Conservation (phyloP, 2,329 filamentous ascomycete species). For the Fusarium nodosum region DNA sequence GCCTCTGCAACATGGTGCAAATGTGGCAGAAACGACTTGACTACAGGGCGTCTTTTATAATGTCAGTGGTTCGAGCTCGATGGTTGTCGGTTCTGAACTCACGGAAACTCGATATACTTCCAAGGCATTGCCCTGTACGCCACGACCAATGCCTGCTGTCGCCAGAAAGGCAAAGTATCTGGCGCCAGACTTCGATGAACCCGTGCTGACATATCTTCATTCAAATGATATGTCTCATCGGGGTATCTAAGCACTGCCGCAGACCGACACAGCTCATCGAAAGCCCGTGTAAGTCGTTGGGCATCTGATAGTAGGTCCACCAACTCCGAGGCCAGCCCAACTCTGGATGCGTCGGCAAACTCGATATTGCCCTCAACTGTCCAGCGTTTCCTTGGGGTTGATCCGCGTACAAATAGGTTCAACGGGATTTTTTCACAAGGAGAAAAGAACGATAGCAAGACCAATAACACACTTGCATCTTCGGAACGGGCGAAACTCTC, state of each 20-base stretch:
- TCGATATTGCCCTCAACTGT: constrained; percentile 39
- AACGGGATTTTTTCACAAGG: constrained; percentile 38
- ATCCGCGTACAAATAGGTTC: constrained; percentile 43
- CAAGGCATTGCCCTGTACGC: constrained; percentile 42
- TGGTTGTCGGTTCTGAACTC: constrained; percentile 18
- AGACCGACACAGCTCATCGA: constrained; percentile 29
- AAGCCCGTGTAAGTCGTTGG: constrained; percentile 19
- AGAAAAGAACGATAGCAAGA: constrained; percentile 43
- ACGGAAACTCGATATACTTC: constrained; percentile 46
- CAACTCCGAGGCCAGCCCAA: constrained; percentile 30
- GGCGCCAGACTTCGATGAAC: constrained; percentile 30
- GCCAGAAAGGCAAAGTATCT: constrained; percentile 36
- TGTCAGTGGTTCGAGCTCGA: constrained; percentile 24
- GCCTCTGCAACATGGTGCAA: constrained; percentile 32
- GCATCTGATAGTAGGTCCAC: constrained; percentile 27
- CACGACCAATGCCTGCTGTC: constrained; percentile 39
- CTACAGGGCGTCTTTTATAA: constrained; percentile 28
- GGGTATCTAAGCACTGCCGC: constrained; percentile 26
- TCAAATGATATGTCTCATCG: constrained; percentile 37
- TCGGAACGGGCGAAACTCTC: constrained; percentile 30
- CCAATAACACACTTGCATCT: constrained; percentile 39
- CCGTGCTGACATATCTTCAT: constrained; percentile 36
- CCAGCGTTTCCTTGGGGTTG: constrained; percentile 45
- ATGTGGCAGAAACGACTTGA: constrained; percentile 40
- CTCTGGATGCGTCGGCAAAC: constrained; percentile 52